phyloP scores from a whole-genome alignment of 371 early-diverging fungal genomes.

The Amoeboaphelidium protococcarum region DNA sequence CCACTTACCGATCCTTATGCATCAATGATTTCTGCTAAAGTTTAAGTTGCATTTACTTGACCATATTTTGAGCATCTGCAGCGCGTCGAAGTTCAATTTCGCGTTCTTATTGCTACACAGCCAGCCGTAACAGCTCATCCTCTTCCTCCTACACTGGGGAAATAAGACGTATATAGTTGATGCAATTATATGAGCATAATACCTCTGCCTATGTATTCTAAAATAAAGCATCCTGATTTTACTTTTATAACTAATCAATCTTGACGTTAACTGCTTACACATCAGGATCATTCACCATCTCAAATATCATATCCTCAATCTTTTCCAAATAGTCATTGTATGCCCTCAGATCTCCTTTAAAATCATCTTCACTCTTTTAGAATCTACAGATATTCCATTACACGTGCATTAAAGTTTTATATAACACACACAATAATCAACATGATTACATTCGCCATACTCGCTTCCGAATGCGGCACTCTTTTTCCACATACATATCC shows the following conservation, averaged over 20 bases:
- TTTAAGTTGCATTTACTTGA: too few relatives aligned
- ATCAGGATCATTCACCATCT: slow-evolving; percentile 57
- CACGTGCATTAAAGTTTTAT: background rate
- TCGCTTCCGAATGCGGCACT: slow-evolving; percentile 60
- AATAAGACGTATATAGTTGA: too few relatives aligned
- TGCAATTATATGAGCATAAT: too few relatives aligned
- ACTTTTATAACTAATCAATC: slow-evolving; percentile 42
- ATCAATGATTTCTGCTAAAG: too few relatives aligned
- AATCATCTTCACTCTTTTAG: slow-evolving; percentile 75
- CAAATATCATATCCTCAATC: slow-evolving; percentile 67
- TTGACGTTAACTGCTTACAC: slow-evolving; percentile 49
- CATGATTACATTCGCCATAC: slow-evolving; percentile 37
- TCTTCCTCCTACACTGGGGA: too few relatives aligned
- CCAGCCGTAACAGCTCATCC: too few relatives aligned
- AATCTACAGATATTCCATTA: slow-evolving; percentile 20
- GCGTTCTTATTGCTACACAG: too few relatives aligned
- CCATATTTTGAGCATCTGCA: too few relatives aligned
- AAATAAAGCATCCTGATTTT: slow-evolving; percentile 46
- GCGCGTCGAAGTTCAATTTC: too few relatives aligned
- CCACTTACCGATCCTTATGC: too few relatives aligned
- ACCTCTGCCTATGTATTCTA: background rate
- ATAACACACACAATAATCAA: background rate
- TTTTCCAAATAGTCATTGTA: slow-evolving; percentile 80
- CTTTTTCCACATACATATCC: slow-evolving; percentile 77
- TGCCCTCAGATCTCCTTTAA: slow-evolving; percentile 25